These are phyloP conservation scores for Wickerhamomyces kurtzmanii DNA, from an alignment of 805 yeast genomes.

Conservation along the genomic window DNA sequence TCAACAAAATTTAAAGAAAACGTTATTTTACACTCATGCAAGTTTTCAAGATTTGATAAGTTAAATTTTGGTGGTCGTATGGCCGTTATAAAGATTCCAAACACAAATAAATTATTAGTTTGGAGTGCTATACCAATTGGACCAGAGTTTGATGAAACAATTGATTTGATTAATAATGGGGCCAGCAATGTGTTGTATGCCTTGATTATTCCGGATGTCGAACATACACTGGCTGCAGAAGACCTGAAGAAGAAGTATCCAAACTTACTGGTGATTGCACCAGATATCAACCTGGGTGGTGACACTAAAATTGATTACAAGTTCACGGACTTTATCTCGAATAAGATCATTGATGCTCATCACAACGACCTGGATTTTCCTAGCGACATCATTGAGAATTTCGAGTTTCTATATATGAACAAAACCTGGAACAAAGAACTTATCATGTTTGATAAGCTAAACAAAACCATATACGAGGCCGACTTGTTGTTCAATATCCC, in stretches of 20 bases:
- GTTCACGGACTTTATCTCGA: constrained; percentile 24
- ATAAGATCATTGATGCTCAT: constrained; percentile 20
- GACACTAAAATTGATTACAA: constrained; percentile 28
- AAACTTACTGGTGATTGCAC: constrained; percentile 40
- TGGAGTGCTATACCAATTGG: constrained; percentile 54
- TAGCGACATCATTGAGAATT: constrained; percentile 25
- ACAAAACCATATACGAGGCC: constrained; percentile 45
- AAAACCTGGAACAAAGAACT: constrained; percentile 50
- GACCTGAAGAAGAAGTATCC: constrained; percentile 43
- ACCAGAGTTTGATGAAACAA: constrained; percentile 28
- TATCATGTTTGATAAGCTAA: constrained; percentile 33
- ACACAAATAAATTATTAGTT: constrained; percentile 27
- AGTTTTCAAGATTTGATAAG: constrained; percentile 18
- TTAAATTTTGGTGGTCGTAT: constrained; percentile 28
- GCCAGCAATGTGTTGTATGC: constrained; percentile 30
- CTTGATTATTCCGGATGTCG: constrained; percentile 51
- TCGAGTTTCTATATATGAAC: constrained; percentile 50
- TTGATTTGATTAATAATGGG: constrained; percentile 23
- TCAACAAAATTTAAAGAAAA: constrained; percentile 22
- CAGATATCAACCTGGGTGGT: constrained; percentile 28
- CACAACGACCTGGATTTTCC: constrained; percentile 21
- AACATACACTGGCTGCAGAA: constrained; percentile 55
- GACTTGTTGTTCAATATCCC: constrained; percentile 55
- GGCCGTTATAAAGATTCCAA: constrained; percentile 21
- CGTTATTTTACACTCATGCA: constrained; percentile 24